Evolutionary conservation across 1,139 yeast species (phyloP), one percentile per base, ranked within the genome.

Genomic region (Yarrowia galli): DNA sequence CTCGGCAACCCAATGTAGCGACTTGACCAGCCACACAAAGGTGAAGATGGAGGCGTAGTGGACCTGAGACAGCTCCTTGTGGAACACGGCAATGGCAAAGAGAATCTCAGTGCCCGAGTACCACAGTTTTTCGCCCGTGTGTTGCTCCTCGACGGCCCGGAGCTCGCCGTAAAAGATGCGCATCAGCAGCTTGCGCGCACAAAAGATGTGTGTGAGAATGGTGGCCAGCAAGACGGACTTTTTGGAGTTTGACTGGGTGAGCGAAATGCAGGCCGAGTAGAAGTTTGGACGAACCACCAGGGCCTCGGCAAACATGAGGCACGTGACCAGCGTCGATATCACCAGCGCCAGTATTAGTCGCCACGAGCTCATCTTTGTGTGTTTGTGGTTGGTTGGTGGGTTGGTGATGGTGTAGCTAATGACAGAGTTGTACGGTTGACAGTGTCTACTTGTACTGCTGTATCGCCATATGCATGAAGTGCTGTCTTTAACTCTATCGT

Each of bases 121-220:
- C 79, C 89, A 85, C 15, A 87, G 79, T 68, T 86, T 79, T 72
- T 91, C 96, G 70, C 88, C 83, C 25, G 93, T 80, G 74, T 89
- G 92, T 73, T 93, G 97, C 63, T 85, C 79, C 75, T 95, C 99
- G 60, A 91, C 82, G 38, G 87, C 79, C 67, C 97, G 81, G 68
- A 95, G 79, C 68, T 87, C 88, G 0, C 97, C 97, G 79, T 92
- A 92, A 61, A 92, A 76, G 0, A 88, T 6, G 66, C 77, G 69
- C 71, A 86, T 88, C 1, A 86, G 71, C 8, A 79, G 32, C 69
- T 82, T 81, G 8, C 85, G 87, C n/a, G 79, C 23, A 3, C 82
- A 65, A 10, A 82, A 70, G 5, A 82, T 71, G 61, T 81, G 73
- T 51, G 80, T 76, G 58, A 85, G 75, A 18, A 83, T 75, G 78